A percentile compares a stretch with the other conserved stretches of the same genome.
phyloP scores from a whole-genome alignment of 2,329 filamentous ascomycete genomes.

The Colletotrichum sp. region DNA sequence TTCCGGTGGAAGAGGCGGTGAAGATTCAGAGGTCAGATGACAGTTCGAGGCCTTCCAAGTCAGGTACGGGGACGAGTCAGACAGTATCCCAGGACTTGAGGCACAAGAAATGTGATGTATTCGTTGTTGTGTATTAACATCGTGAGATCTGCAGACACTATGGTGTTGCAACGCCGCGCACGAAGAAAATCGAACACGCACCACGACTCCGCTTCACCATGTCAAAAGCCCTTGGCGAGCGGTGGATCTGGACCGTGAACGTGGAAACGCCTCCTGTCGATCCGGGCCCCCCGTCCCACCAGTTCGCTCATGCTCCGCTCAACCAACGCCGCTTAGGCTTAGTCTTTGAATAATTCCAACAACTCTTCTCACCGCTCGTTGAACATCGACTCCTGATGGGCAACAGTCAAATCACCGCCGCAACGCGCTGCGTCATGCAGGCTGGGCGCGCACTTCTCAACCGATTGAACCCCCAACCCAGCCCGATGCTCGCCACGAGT shows the following conservation, averaged over 20 bases:
- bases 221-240: not conserved
- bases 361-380: not conserved
- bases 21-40: not conserved
- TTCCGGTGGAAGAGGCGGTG: slow-evolving; percentile 15
- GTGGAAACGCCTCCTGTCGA: not conserved
- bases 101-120: not conserved
- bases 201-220: not conserved
- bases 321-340: not conserved
- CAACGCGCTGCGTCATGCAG: not conserved
- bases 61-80: not conserved
- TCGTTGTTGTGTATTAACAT: not conserved
- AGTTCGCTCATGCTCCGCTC: not conserved
- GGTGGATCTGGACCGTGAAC: not conserved
- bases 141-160: not conserved
- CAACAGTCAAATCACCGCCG: not conserved
- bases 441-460: not conserved
- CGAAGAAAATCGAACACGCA: not conserved
- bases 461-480: not conserved
- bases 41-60: not conserved
- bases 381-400: not conserved
- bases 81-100: not conserved
- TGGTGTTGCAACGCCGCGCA: not conserved
- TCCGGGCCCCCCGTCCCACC: not conserved
- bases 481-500: not conserved
- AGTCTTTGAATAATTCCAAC: not conserved